Conservation (phyloP, 2,329 filamentous ascomycete genomes). For the Colletotrichum plurivorum region DNA sequence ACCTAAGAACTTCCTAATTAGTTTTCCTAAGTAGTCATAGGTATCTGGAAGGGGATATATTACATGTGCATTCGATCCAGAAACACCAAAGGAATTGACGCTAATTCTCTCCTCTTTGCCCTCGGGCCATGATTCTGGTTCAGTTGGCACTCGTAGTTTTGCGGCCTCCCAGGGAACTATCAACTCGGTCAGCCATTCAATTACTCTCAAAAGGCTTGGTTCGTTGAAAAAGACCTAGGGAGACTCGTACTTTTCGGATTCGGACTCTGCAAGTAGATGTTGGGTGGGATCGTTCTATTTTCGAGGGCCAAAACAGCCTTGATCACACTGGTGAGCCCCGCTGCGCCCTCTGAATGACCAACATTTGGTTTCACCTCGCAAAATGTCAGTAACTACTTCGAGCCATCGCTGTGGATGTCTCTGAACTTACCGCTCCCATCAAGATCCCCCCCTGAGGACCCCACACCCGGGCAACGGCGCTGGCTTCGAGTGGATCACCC, state of each 20-base stretch:
- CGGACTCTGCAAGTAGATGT: constrained; percentile 38
- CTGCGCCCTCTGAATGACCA: constrained; percentile 54
- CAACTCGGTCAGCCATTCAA: not conserved
- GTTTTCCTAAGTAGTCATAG: not conserved
- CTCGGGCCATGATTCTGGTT: constrained; percentile 46
- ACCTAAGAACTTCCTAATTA: not conserved
- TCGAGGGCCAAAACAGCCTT: constrained; percentile 49
- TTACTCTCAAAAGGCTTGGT: not conserved
- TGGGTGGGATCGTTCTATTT: constrained; percentile 37
- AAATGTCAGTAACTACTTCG: too few species aligned
- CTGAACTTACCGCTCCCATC: constrained; percentile 47
- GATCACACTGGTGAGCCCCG: constrained; percentile 50
- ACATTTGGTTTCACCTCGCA: constrained; percentile 53
- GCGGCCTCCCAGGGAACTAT: constrained; percentile 36
- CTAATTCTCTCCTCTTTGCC: constrained; percentile 46
- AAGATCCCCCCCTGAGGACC: constrained; percentile 43
- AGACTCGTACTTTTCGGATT: constrained; percentile 33
- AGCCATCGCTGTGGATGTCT: too few species aligned
- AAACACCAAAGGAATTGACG: constrained; percentile 55
- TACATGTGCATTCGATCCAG: constrained; percentile 43
- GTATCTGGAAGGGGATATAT: not conserved
- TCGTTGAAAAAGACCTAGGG: not conserved
- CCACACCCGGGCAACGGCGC: constrained; percentile 47
- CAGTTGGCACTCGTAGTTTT: constrained; percentile 45
- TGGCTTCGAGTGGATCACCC: constrained; percentile 55